phyloP scores from a whole-genome alignment of 2,329 filamentous ascomycete genomes.

The Colletotrichum orchidophilum region DNA sequence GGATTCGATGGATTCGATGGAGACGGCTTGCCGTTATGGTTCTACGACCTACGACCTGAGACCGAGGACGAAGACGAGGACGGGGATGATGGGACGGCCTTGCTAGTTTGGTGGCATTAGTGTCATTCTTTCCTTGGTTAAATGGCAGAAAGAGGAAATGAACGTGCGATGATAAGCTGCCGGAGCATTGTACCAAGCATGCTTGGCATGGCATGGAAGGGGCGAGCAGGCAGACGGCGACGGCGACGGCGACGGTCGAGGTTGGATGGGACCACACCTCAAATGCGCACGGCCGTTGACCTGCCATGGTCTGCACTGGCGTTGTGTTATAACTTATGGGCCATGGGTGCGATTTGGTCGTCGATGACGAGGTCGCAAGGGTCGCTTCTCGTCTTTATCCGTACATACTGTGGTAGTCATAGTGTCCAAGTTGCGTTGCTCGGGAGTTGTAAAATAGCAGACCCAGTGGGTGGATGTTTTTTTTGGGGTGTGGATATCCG shows the following conservation, averaged over 20 bases:
- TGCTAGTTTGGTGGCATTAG: neutral
- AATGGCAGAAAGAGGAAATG: constrained; percentile 6
- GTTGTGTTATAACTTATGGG: neutral
- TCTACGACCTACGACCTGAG: neutral
- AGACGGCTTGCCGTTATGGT: neutral
- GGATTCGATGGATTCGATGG: neutral
- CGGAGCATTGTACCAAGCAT: neutral
- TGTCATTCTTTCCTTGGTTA: neutral
- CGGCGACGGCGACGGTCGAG: neutral
- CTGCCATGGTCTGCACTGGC: constrained; percentile 1
- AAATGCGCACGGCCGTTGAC: constrained; percentile 12
- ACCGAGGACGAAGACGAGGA: neutral
- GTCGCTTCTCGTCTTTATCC: neutral
- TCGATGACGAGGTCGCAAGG: neutral
- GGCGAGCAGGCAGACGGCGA: neutral
- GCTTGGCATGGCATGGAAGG: neutral
- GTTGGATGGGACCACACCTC: constrained; percentile 8
- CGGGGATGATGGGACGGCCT: constrained; percentile 1
- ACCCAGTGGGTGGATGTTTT: neutral
- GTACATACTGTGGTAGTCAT: neutral
- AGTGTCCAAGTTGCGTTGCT: neutral
- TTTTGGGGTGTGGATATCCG: no score
- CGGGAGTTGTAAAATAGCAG: neutral
- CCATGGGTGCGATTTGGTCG: no score
- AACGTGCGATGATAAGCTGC: constrained; percentile 21